Conservation (phyloP, 1,284 basidiomycete species). For the Rhodotorula sp. region DNA sequence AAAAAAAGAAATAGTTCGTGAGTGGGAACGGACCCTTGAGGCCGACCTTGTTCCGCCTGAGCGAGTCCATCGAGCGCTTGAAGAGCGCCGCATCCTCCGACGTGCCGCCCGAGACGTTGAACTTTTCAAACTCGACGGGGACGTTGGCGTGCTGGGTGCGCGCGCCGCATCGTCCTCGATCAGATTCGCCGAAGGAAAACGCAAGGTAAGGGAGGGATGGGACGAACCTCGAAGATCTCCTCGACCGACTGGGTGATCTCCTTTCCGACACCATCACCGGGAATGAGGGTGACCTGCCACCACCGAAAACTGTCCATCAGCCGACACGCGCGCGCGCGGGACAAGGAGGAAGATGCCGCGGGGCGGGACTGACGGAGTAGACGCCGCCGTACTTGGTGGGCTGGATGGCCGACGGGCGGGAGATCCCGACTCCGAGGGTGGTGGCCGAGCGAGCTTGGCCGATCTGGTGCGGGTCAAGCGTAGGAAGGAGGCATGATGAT, state of each 20-base stretch:
- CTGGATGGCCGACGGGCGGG: conserved; percentile 55
- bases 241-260: conserved; percentile 99
- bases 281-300: conserved; percentile 80
- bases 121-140: conserved; percentile 92
- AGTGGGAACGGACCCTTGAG: conserved; percentile 70
- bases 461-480: conserved; percentile 5
- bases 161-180: no score
- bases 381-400: conserved; percentile 81
- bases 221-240: conserved; percentile 81
- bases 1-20: not conserved
- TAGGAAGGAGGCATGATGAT: not conserved
- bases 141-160: conserved; percentile 71
- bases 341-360: not conserved
- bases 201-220: not conserved
- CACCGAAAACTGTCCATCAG: no score
- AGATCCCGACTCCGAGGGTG: conserved; percentile 35
- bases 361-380: conserved; percentile 30
- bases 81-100: conserved; percentile 91
- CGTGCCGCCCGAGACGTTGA: conserved; percentile 95
- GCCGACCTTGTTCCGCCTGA: conserved; percentile 96
- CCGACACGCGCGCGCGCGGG: not conserved
- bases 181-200: conserved; percentile 6
- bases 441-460: conserved; percentile 34
- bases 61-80: conserved; percentile 93
- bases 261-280: conserved; percentile 93